phyloP scores from a whole-genome alignment of 2,329 filamentous ascomycete genomes.

The Claviceps paspali region DNA sequence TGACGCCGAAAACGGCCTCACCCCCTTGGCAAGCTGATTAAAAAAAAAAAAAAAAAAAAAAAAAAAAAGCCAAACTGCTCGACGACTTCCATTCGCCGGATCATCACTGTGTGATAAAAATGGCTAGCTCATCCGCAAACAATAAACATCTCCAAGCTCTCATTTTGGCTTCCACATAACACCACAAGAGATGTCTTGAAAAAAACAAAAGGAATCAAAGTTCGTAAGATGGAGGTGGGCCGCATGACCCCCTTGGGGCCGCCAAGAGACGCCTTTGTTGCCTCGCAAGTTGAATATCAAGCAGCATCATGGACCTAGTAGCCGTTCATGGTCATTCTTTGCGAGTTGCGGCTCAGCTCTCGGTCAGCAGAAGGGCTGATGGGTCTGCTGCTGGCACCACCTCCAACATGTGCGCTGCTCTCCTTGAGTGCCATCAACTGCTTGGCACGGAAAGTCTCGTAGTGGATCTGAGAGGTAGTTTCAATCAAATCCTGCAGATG shows the following conservation, averaged over 20 bases:
- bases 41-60: slow-evolving; percentile 12
- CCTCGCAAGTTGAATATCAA: slow-evolving; percentile 17
- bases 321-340: slow-evolving; percentile 97
- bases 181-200: slow-evolving; percentile 14
- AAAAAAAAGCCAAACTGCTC: slow-evolving; percentile 9
- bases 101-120: slow-evolving; percentile 8
- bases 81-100: slow-evolving; percentile 5
- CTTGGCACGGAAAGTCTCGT: slow-evolving; percentile 99
- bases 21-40: slow-evolving; percentile 8
- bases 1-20: slow-evolving; percentile 7
- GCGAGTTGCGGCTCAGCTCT: slow-evolving; percentile 91
- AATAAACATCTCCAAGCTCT: slow-evolving; percentile 11
- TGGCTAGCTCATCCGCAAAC: slow-evolving; percentile 8
- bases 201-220: slow-evolving; percentile 3
- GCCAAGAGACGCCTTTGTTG: slow-evolving; percentile 20
- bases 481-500: slow-evolving; percentile 98
- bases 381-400: slow-evolving; percentile 62
- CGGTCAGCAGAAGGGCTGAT: slow-evolving; percentile 92
- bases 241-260: slow-evolving; percentile 9
- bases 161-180: slow-evolving; percentile 13
- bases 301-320: slow-evolving; percentile 45
- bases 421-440: slow-evolving; percentile 96
- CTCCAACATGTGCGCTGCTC: slow-evolving; percentile 75
- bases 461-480: slow-evolving; percentile 98
- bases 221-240: slow-evolving; percentile 14